Evolutionary conservation across 2,329 filamentous ascomycete genomes (phyloP).

Genomic region (Pseudovirgaria hyperparasitica): DNA sequence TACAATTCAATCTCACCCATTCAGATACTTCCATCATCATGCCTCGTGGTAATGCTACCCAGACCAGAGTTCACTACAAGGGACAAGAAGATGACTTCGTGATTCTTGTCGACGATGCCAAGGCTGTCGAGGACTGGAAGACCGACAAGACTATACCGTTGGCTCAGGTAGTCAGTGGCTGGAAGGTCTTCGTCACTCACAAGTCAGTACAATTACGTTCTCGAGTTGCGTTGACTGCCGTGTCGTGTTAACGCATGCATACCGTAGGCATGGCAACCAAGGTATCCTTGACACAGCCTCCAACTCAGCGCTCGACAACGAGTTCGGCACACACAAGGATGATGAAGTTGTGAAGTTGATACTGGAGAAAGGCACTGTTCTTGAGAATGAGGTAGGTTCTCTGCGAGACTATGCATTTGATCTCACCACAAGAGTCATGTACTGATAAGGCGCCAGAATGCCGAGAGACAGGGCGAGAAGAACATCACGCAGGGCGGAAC

Average conservation of each 20-base stretch:
- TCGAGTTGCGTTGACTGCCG: not conserved
- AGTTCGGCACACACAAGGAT: slow-evolving; percentile 71
- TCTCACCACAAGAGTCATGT: not conserved
- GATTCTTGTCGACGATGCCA: slow-evolving; percentile 47
- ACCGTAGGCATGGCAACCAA: slow-evolving; percentile 74
- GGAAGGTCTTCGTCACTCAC: slow-evolving; percentile 83
- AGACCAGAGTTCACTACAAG: slow-evolving; percentile 78
- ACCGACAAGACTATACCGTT: slow-evolving; percentile 66
- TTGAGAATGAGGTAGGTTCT: slow-evolving; percentile 44
- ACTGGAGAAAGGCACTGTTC: slow-evolving; percentile 58
- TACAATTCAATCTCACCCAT: slow-evolving; percentile 1
- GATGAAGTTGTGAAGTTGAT: slow-evolving; percentile 77
- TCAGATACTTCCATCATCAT: slow-evolving; percentile 14
- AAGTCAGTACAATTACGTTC: slow-evolving; percentile 47
- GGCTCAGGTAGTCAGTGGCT: slow-evolving; percentile 72
- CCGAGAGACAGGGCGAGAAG: slow-evolving; percentile 28
- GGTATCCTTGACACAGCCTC: slow-evolving; percentile 67
- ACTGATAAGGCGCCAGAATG: slow-evolving; percentile 16
- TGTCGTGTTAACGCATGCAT: not conserved
- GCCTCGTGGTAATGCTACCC: slow-evolving; percentile 37
- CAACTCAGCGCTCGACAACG: slow-evolving; percentile 61
- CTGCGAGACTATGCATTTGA: not conserved
- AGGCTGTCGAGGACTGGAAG: slow-evolving; percentile 70
- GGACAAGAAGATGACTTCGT: slow-evolving; percentile 58
- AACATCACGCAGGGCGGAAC: slow-evolving; percentile 27